These are phyloP conservation scores for Pouteria glomerata DNA, from an alignment of 148 eudicot species.

Conservation along the genomic window DNA sequence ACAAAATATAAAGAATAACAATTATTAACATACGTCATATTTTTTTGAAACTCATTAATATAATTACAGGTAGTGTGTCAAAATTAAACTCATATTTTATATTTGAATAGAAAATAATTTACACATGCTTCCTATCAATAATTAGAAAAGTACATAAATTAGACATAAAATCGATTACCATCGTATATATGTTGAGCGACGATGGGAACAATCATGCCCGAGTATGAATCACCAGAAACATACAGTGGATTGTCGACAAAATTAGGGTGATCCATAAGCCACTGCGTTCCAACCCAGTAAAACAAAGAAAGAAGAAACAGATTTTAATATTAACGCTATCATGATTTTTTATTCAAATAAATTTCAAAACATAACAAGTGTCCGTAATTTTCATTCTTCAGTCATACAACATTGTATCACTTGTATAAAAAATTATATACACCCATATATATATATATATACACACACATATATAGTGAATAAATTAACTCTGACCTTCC, in stretches of 20 bases:
- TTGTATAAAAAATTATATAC: too few species aligned
- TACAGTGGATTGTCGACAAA: slow-evolving; percentile 24
- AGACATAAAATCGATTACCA: slow-evolving; percentile 15
- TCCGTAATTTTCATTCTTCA: too few species aligned
- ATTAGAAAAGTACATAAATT: neutral
- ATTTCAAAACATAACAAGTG: too few species aligned
- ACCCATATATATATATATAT: too few species aligned
- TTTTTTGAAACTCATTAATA: too few species aligned
- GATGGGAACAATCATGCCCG: slow-evolving; percentile 28
- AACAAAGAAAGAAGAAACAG: neutral
- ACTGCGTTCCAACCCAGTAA: slow-evolving; percentile 10
- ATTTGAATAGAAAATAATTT: neutral
- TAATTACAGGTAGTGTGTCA: too few species aligned
- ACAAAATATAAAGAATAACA: neutral
- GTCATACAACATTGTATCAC: too few species aligned
- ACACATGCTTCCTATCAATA: neutral
- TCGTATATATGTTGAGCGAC: slow-evolving; percentile 22
- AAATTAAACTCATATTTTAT: too few species aligned
- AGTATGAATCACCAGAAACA: slow-evolving; percentile 27
- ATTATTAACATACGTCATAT: neutral
- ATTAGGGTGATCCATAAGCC: slow-evolving; percentile 29
- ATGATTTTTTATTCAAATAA: too few species aligned
- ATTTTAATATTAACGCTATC: neutral
- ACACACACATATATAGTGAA: too few species aligned
- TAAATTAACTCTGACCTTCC: slow-evolving; percentile 20